Base-by-base conservation (phyloP, 192 early-diverging fungal genomes). In the Backusella luteola region DNA sequence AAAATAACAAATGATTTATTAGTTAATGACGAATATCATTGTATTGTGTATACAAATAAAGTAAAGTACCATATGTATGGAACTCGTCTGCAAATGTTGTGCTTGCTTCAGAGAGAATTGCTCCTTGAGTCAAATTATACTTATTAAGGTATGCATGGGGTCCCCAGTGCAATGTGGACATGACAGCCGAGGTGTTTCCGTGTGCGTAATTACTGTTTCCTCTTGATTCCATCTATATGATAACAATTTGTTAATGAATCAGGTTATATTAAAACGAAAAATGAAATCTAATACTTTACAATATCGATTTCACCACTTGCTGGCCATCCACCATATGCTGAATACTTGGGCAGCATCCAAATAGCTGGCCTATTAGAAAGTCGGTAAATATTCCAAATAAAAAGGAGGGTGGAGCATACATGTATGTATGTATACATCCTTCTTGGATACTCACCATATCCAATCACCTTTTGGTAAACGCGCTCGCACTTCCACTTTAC, bases 81-180 rank as follows among this genome's bases (percentile, higher is more conserved):
- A 91, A 91, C 32, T 85, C 81, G 32, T 89, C 87, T 11, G 84
- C 83, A 59, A 89, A 90, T 6, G 77, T 75, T 29, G 81, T 85
- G 23, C 63, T 52, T 6, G 17, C 23, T 9, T 42, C 34, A 4
- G 82, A 74, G 0, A 87, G 67, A 14, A 74, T 52, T 21, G 87
- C 83, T 19, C 74, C 79, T 46, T 86, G 83, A 0, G 90, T 91
- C 75, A 81, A 53, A 23, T 63, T 42, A 34, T 71, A 90, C 9
- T 77, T 35, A 67, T 91, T 91, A 59, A 83, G 70, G 34, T 80
- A 77, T 34, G 52, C 78, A 17, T 80, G 80, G 19, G 90, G 87
- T 6, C 91, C 91, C 91, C 91, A 92, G 41, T 92, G 91, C 9
- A 91, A 68, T 39, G 89, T 91, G 1, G 81, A 87, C 5, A 82